Evolutionary conservation across 768 basidiomycete species (phyloP).

Genomic region (Termitomyces eurrhizus): DNA sequence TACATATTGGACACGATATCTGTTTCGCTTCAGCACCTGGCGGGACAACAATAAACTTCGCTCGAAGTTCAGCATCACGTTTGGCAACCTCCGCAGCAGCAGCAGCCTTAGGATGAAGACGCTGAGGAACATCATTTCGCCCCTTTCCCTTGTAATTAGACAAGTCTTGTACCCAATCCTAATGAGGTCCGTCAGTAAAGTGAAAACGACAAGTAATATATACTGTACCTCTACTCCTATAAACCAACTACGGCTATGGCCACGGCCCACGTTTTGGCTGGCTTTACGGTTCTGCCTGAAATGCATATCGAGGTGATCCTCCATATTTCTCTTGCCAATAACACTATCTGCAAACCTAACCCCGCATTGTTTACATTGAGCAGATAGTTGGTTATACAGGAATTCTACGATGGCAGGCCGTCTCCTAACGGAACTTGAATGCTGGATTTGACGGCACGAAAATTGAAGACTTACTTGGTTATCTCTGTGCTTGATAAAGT

Average conservation of each 20-base stretch:
- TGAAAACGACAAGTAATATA: conserved; percentile 10
- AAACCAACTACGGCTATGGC: conserved; percentile 90
- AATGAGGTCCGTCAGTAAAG: conserved; percentile 6
- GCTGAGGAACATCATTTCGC: conserved; percentile 48
- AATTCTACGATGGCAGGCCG: conserved; percentile 60
- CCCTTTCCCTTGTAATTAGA: conserved; percentile 68
- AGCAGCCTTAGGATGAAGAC: conserved; percentile 51
- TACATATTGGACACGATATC: conserved; percentile 93
- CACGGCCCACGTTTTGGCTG: conserved; percentile 73
- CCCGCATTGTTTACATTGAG: conserved; percentile 93
- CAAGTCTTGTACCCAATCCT: conserved; percentile 89
- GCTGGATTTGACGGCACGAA: background rate
- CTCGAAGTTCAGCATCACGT: conserved; percentile 70
- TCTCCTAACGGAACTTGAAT: conserved; percentile 34
- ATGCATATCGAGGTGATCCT: conserved; percentile 94
- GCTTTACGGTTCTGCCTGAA: conserved; percentile 90
- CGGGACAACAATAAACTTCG: conserved; percentile 85
- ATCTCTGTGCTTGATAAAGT: conserved; percentile 68
- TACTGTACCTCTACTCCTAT: conserved; percentile 69
- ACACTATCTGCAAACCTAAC: conserved; percentile 75
- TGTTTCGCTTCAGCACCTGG: conserved; percentile 81
- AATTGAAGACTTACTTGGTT: conserved; percentile 46
- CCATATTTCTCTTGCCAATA: conserved; percentile 70
- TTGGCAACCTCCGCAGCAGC: conserved; percentile 65
- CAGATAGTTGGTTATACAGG: conserved; percentile 69